Percentiles rank a stretch among this genome's conserved stretches.
Evolutionary conservation across 2,329 filamentous ascomycete species (phyloP).

Genomic region (Pseudopyricularia javanii): DNA sequence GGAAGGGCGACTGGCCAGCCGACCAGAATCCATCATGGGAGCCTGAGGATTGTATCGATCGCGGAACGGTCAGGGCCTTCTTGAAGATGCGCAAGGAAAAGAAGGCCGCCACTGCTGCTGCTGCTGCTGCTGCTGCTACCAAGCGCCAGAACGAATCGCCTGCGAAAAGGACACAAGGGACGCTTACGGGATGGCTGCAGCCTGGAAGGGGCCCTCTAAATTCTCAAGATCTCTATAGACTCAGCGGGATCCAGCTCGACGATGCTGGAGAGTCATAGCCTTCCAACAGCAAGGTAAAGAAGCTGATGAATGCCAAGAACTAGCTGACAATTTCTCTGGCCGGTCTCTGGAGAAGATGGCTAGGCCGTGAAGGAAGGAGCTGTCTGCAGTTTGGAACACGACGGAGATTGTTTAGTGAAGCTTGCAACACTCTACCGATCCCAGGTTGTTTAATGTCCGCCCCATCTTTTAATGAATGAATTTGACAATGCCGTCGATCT

Average conservation of each 20-base stretch:
- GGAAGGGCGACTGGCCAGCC: slow-evolving; percentile 43
- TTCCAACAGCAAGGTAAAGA: background rate
- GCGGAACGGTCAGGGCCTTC: slow-evolving; percentile 27
- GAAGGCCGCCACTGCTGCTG: slow-evolving; percentile 7
- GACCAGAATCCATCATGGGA: slow-evolving; percentile 48
- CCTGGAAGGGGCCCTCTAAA: background rate
- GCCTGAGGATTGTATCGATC: slow-evolving; percentile 36
- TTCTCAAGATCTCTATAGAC: background rate
- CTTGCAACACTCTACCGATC: background rate
- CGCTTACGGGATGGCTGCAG: background rate
- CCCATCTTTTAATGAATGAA: slow-evolving; percentile 13
- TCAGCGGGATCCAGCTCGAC: background rate
- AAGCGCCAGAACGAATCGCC: background rate
- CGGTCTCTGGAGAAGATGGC: background rate
- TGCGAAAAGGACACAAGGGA: background rate
- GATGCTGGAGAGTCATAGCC: background rate
- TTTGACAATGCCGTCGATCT: slow-evolving; percentile 30
- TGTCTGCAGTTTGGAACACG: background rate
- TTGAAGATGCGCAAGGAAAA: slow-evolving; percentile 17
- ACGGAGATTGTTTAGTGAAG: background rate
- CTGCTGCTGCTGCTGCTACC: background rate
- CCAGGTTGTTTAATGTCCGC: background rate
- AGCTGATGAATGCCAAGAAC: too few relatives aligned
- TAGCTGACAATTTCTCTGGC: too few relatives aligned
- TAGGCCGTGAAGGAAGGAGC: background rate